Conservation (phyloP, 2,329 filamentous ascomycete species). For the Aureobasidium lini region DNA sequence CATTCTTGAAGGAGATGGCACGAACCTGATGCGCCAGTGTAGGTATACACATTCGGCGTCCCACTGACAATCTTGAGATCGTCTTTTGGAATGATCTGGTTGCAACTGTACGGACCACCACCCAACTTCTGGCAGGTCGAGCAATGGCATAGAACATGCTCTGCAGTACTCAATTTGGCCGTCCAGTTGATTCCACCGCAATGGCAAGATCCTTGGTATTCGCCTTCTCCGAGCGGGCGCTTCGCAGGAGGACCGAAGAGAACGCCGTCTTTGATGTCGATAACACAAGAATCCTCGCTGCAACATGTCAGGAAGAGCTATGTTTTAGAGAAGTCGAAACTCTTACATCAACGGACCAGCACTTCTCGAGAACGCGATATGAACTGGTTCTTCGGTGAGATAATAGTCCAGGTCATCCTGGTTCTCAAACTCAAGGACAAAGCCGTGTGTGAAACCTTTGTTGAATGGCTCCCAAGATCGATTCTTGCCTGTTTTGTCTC, state of each 20-base stretch:
- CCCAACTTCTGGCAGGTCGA: slow-evolving; percentile 30
- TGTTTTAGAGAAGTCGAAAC: neutral
- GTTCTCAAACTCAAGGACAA: slow-evolving; percentile 28
- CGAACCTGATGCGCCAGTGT: slow-evolving; percentile 27
- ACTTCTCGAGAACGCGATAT: slow-evolving; percentile 24
- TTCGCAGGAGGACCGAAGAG: slow-evolving; percentile 25
- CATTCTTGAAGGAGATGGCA: neutral
- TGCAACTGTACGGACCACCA: slow-evolving; percentile 30
- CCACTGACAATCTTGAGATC: slow-evolving; percentile 24
- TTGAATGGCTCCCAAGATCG: slow-evolving; percentile 26
- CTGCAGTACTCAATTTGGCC: slow-evolving; percentile 20
- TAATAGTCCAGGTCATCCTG: slow-evolving; percentile 31
- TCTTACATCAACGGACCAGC: slow-evolving; percentile 23
- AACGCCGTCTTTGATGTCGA: slow-evolving; percentile 29
- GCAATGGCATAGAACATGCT: slow-evolving; percentile 32
- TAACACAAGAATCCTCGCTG: slow-evolving; percentile 25
- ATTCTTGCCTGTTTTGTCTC: slow-evolving; percentile 25
- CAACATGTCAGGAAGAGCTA: neutral
- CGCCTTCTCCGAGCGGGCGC: slow-evolving; percentile 16
- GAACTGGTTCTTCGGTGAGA: slow-evolving; percentile 26
- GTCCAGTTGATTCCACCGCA: slow-evolving; percentile 25
- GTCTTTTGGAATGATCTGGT: slow-evolving; percentile 28
- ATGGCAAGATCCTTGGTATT: slow-evolving; percentile 26
- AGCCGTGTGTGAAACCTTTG: slow-evolving; percentile 31
- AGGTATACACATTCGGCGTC: slow-evolving; percentile 25